phyloP scores from a whole-genome alignment of 306 rosid genomes.

The Trichosanthes truncata region DNA sequence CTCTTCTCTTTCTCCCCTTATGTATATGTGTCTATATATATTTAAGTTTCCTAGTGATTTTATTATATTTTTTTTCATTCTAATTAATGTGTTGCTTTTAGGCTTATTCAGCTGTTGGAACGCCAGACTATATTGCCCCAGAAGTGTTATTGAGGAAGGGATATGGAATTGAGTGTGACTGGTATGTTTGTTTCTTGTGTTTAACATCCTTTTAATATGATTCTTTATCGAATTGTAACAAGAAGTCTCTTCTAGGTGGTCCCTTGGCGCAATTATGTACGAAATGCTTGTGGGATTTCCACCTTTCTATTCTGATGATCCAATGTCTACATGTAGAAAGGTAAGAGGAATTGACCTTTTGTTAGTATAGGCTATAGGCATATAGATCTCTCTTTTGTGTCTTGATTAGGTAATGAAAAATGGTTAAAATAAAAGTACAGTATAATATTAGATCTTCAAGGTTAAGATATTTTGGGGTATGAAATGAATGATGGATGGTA shows the following conservation, averaged over 20 bases:
- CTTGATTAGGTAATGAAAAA: background rate
- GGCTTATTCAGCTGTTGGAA: constrained; percentile 92
- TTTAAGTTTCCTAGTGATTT: background rate
- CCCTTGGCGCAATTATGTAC: constrained; percentile 92
- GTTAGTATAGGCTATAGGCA: background rate
- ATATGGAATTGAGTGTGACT: constrained; percentile 86
- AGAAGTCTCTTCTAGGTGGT: constrained; percentile 52
- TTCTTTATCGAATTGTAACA: constrained; percentile 3
- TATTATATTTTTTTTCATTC: background rate
- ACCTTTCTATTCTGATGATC: constrained; percentile 81
- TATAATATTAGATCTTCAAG: background rate
- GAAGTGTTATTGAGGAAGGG: constrained; percentile 77
- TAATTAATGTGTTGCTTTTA: constrained; percentile 20
- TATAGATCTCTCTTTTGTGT: background rate
- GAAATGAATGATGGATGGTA: background rate
- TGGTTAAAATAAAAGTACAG: background rate
- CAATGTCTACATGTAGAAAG: constrained; percentile 82
- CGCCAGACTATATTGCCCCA: constrained; percentile 89
- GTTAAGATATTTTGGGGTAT: background rate
- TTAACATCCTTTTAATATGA: background rate
- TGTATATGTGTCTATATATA: background rate
- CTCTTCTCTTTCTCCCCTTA: background rate
- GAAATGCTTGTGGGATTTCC: constrained; percentile 93
- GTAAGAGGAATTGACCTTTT: constrained; percentile 23
- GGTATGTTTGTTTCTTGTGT: constrained; percentile 31